These are phyloP conservation scores for Syzygium aqueum DNA, from an alignment of 345 rosid genomes.

Conservation along the genomic window DNA sequence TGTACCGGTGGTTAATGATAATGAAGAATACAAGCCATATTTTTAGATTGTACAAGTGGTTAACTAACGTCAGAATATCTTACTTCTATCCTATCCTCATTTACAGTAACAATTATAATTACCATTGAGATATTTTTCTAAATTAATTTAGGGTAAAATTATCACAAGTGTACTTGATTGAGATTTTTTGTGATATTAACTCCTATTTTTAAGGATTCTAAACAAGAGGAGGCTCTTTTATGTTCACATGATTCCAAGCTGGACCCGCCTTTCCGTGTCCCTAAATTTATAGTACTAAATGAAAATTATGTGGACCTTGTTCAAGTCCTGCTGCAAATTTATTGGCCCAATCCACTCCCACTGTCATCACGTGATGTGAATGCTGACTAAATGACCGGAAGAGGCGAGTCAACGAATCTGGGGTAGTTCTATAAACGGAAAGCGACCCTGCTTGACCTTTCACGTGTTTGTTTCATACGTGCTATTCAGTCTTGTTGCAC, in stretches of 20 bases:
- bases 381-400: not conserved
- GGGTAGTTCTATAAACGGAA: not conserved
- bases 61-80: not conserved
- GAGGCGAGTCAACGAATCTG: not conserved
- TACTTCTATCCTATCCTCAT: not conserved
- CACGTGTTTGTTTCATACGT: not conserved
- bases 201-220: too few relatives aligned
- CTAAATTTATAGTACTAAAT: not conserved
- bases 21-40: not conserved
- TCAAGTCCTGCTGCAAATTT: conserved; percentile 77
- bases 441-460: not conserved
- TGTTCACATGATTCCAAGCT: not conserved
- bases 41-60: not conserved
- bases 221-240: too few relatives aligned
- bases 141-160: too few relatives aligned
- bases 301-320: conserved; percentile 77
- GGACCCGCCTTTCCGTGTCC: not conserved
- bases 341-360: conserved; percentile 78
- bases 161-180: too few relatives aligned
- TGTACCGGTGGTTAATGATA: not conserved
- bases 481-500: not conserved
- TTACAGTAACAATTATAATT: not conserved
- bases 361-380: conserved; percentile 60
- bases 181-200: too few relatives aligned
- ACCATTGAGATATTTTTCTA: not conserved